Evolutionary conservation across 306 rosid species (phyloP), one percentile per base, ranked within the genome.

Genomic region (Acacia crassicarpa): DNA sequence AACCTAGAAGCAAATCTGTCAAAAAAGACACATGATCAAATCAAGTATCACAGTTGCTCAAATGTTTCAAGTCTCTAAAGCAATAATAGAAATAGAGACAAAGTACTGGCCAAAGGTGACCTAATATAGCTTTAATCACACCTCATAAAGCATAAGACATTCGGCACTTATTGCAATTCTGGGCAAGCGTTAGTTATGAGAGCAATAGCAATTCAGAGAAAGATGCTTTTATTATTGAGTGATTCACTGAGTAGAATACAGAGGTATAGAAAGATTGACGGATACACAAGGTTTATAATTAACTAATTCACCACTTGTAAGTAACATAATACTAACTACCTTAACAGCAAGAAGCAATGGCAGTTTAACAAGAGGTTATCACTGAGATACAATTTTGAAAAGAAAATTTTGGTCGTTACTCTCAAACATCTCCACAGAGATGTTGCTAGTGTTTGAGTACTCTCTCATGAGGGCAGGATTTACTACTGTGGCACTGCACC

Each of bases 1-100:
- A 93, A 85, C 84, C 92, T 91, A 76, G 97, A 93, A 87, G 98
- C 88, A 87, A 91, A 93, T 86, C 97, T 91, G 92, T 70, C 85
- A 82, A 85, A 82, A 85, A 83, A 65, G 27, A 82, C 35, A 78
- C 49, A 56, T 10, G 33, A 53, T 32, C 15, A 74, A 69, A 68
- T 73, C 81, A 65, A 79, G 76, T 68, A 67, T 85, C 74, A 22
- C 56, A n/a, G 62, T 79, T 56, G 51, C 69, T 67, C 72, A 58
- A 51, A 66, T 43, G 71, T 59, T 75, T 66, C 80, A 74, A 51
- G 59, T 72, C 48, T 81, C 23, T 17, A 71, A 46, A 12, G 8
- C 40, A 61, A 13, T 5, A 20, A 70, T 74, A 23, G 30, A 43
- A 61, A 49, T 38, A 35, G 61, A 75, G 80, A 51, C 19, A 72